phyloP scores from a whole-genome alignment of 2,329 filamentous ascomycete species.

The Neofusicoccum laricinum region DNA sequence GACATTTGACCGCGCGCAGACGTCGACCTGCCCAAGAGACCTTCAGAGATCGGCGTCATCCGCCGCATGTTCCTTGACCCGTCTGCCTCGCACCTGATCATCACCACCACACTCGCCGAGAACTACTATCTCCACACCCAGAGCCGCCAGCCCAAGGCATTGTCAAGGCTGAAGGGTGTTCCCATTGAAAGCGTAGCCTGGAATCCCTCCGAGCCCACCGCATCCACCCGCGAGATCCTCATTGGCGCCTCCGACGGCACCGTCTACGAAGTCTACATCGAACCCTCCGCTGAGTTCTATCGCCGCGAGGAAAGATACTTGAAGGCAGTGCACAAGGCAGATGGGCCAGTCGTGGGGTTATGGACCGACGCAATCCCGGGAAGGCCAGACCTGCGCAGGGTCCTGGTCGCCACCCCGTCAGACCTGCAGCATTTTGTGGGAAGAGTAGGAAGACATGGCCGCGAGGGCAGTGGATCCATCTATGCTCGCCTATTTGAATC shows the following conservation, averaged over 20 bases:
- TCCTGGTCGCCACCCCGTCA: slow-evolving; percentile 76
- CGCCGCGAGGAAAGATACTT: slow-evolving; percentile 91
- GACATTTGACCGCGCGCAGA: slow-evolving; percentile 52
- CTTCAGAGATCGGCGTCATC: slow-evolving; percentile 87
- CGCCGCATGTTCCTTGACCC: slow-evolving; percentile 96
- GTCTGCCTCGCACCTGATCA: slow-evolving; percentile 88
- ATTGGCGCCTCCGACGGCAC: slow-evolving; percentile 90
- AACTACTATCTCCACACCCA: slow-evolving; percentile 98
- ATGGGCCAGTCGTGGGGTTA: slow-evolving; percentile 79
- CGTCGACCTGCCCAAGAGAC: slow-evolving; percentile 93
- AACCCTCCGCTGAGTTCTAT: slow-evolving; percentile 93
- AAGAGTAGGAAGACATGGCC: slow-evolving; percentile 66
- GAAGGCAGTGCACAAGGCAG: slow-evolving; percentile 78
- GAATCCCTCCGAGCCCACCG: slow-evolving; percentile 90
- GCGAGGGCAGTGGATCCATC: slow-evolving; percentile 79
- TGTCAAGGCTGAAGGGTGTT: slow-evolving; percentile 81
- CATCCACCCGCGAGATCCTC: slow-evolving; percentile 90
- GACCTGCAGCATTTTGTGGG: slow-evolving; percentile 80
- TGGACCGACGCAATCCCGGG: slow-evolving; percentile 74
- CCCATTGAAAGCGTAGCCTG: slow-evolving; percentile 87
- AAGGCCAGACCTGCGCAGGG: slow-evolving; percentile 68
- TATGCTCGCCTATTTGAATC: slow-evolving; percentile 86
- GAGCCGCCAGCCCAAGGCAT: slow-evolving; percentile 78
- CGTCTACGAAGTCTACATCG: slow-evolving; percentile 92
- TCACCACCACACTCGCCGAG: slow-evolving; percentile 87